Base-by-base conservation (phyloP, 139 green algal species). In the Auxenochlorella pyrenoidosa region DNA sequence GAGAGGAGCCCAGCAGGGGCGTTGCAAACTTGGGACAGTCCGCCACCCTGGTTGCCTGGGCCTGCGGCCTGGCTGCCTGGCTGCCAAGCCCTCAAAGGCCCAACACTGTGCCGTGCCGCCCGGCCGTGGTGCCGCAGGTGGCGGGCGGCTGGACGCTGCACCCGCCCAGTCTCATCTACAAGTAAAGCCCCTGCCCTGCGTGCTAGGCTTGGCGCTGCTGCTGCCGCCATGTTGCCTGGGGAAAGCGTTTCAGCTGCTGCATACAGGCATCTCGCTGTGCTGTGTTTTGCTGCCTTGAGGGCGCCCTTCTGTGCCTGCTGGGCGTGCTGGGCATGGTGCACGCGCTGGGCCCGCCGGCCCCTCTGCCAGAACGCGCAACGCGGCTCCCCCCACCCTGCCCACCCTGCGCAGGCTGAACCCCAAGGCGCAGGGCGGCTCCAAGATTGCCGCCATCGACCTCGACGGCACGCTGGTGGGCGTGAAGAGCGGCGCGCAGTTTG, bases 381-480 rank as follows among this genome's bases (percentile, higher is more conserved):
- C 28, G 43, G 12, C 22, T 54, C 2, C 0, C 24, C 10, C n/a
- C 40, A 6, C 0, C 19, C 18, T 43, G 43, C 44, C 38, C 79
- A 2, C 19, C 38, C 63, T 40, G 16, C 34, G 41, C 86, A 89
- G 86, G 77, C n/a, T 73, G 18, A 36, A 88, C 66, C 34, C 54
- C 0, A 26, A 19, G 54, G 84, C 80, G 36, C 75, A 89, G 40
- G 84, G 84, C 15, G 83, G 84, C 63, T 44, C 41, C 43, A 95
- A 94, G 83, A 96, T 97, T 72, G 95, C 95, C 2, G 94, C 90
- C 0, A 94, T 97, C 80, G 95, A 97, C 60, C 60, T 97, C 83
- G 95, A 98, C 79, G 95, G 93, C 72, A 98, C 95, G 0, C 86
- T 98, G 40, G 88, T 96, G 15, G 87, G 87, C 24, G 90, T 59